Evolutionary conservation across 345 rosid genomes (phyloP), one percentile per base, ranked within the genome.

Genomic region (Dovyalis caffra): DNA sequence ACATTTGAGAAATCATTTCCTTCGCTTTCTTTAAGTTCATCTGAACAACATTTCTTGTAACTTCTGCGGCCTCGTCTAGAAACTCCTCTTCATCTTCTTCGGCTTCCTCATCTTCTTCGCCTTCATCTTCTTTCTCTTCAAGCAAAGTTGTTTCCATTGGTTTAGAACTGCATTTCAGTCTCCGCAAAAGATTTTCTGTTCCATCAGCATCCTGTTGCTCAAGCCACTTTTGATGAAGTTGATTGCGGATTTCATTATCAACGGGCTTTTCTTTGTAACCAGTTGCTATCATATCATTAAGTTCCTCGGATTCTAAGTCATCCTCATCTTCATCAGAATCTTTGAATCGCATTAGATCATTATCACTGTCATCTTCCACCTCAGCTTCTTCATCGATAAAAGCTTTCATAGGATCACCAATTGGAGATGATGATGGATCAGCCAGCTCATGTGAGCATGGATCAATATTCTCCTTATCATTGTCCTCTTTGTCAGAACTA

Each of bases 331-430:
- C 97, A 61, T 92, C 94, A 53, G 88, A 83, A 66, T 92, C 94
- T 77, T 85, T 80, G 63, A 90, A 88, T 34, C 86, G 88, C 58
- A 78, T 77, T 70, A 84, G 84, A 75, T 95, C 96, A 79, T 90
- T 88, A 79, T 95, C 99, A 66, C 98, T 93, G 82, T 93, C 95
- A 87, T 90, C 97, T 83, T 91, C 97, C 81, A 93, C 99, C 82
- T 88, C 97, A 66, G 98, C 97, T 80, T 88, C 95, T 66, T 91
- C 98, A 62, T 95, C 98, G 71, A 95, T 82, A 82, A 91, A 95
- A 74, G 88, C 88, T 86, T 87, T 93, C 65, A 88, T 91, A 38
- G 91, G 94, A 84, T 91, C 94, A 33, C 88, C 96, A 78, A 64
- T 80, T 45, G 85, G 82, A 81, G 90, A 76, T 28, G 76, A 79